Percentiles rank a stretch among this genome's conserved stretches.
phyloP scores from a whole-genome alignment of 140 eudicot genomes.

The Ambrosia hybrid region DNA sequence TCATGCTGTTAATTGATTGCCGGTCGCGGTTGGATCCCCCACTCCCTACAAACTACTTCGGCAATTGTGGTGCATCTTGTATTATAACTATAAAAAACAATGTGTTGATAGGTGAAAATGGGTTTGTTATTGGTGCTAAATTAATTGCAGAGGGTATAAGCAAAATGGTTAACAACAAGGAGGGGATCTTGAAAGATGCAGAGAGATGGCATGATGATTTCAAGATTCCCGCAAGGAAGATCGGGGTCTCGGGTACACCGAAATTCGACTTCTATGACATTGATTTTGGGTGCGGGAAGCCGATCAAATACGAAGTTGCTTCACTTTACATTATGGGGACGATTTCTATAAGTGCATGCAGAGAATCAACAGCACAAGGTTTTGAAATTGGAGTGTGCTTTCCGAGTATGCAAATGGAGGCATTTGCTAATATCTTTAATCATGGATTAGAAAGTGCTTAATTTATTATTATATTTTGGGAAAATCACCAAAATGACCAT shows the following conservation, averaged over 20 bases:
- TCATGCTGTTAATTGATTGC: conserved; percentile 35
- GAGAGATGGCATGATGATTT: not conserved
- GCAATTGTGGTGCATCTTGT: conserved; percentile 35
- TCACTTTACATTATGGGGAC: conserved; percentile 22
- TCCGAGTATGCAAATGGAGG: conserved; percentile 23
- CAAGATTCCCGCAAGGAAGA: not conserved
- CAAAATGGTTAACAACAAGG: not conserved
- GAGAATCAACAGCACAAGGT: conserved; percentile 18
- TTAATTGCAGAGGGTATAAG: not conserved
- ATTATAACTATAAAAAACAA: not conserved
- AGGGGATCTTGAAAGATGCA: not conserved
- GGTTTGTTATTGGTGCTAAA: not conserved
- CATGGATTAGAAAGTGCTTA: conserved; percentile 7
- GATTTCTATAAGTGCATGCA: conserved; percentile 15
- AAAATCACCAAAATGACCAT: too few relatives aligned
- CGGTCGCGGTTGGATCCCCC: conserved; percentile 45
- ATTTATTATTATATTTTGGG: too few relatives aligned
- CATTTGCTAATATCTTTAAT: conserved; percentile 25
- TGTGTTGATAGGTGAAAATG: not conserved
- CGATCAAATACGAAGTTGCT: conserved; percentile 32
- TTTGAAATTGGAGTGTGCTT: conserved; percentile 24
- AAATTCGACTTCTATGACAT: conserved; percentile 12
- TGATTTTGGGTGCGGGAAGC: conserved; percentile 63
- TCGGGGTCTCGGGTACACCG: conserved; percentile 43
- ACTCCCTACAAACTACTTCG: conserved; percentile 39